Evolutionary conservation across 179 eudicot genomes (phyloP).

Genomic region (Dionaea muscipula): DNA sequence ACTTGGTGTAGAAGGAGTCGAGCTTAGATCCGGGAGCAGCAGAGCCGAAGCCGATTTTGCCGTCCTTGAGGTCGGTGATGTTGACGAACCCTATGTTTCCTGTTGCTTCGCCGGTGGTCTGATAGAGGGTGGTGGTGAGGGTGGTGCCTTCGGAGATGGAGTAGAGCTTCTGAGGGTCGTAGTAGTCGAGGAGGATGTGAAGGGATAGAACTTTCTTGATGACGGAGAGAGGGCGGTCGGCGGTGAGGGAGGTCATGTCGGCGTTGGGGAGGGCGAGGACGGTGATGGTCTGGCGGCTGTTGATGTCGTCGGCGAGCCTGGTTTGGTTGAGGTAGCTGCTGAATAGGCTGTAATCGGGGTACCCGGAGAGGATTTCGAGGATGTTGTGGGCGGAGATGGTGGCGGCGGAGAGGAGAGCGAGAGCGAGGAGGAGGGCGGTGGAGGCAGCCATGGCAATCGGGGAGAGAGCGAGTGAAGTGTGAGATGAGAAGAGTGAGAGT

Average conservation of each 20-base stretch:
- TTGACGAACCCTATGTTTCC: slow-evolving; percentile 47
- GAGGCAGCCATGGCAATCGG: slow-evolving; percentile 24
- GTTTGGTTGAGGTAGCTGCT: slow-evolving; percentile 48
- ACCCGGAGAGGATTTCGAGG: slow-evolving; percentile 40
- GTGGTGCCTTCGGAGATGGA: slow-evolving; percentile 46
- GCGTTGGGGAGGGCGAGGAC: slow-evolving; percentile 48
- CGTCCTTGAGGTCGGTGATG: slow-evolving; percentile 63
- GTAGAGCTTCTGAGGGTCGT: slow-evolving; percentile 60
- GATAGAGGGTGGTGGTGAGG: slow-evolving; percentile 53
- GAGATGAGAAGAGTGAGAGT: not conserved
- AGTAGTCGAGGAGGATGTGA: slow-evolving; percentile 71
- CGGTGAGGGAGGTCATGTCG: slow-evolving; percentile 35
- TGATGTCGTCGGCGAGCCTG: slow-evolving; percentile 71
- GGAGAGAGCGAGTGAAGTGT: slow-evolving; percentile 1
- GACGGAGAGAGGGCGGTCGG: slow-evolving; percentile 43
- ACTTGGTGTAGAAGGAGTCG: slow-evolving; percentile 43
- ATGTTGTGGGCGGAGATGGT: slow-evolving; percentile 48
- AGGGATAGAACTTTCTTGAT: slow-evolving; percentile 46
- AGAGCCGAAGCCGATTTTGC: slow-evolving; percentile 63
- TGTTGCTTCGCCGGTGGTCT: slow-evolving; percentile 52
- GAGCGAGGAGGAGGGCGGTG: slow-evolving; percentile 11
- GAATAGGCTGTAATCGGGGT: slow-evolving; percentile 41
- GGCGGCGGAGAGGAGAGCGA: slow-evolving; percentile 14
- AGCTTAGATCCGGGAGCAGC: slow-evolving; percentile 41
- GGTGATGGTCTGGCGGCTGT: slow-evolving; percentile 58